Conservation (phyloP, 208 protist species). For the Crithidia acanthocephali region DNA sequence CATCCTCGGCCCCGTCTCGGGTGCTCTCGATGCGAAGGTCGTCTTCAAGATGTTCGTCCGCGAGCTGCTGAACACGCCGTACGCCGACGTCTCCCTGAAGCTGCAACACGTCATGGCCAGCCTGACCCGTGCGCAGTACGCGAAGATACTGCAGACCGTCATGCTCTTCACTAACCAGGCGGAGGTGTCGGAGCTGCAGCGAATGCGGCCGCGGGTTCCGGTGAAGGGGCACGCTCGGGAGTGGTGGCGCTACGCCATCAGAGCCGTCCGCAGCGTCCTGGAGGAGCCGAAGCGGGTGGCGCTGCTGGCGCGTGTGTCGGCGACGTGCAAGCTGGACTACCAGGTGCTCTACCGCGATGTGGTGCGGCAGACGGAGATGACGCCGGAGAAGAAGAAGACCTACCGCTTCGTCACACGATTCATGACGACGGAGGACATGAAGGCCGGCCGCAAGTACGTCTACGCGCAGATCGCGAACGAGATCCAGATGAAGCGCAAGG, state of each 20-base stretch:
- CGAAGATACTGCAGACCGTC: slow-evolving; percentile 55
- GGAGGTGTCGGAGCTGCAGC: slow-evolving; percentile 37
- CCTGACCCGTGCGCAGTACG: slow-evolving; percentile 83
- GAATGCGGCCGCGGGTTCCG: slow-evolving; percentile 50
- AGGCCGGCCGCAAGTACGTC: slow-evolving; percentile 64
- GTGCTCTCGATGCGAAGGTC: slow-evolving; percentile 59
- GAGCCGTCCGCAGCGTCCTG: slow-evolving; percentile 46
- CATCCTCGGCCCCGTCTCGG: slow-evolving; percentile 79
- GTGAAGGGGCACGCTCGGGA: slow-evolving; percentile 56
- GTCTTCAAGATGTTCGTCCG: slow-evolving; percentile 78
- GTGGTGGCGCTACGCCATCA: slow-evolving; percentile 83
- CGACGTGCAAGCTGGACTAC: slow-evolving; percentile 69
- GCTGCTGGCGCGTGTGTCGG: slow-evolving; percentile 64
- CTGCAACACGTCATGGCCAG: slow-evolving; percentile 69
- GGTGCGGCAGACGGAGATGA: slow-evolving; percentile 69
- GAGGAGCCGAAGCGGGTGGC: slow-evolving; percentile 44
- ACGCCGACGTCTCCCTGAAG: slow-evolving; percentile 51
- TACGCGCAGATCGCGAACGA: slow-evolving; percentile 81
- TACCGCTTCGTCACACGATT: slow-evolving; percentile 84
- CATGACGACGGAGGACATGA: slow-evolving; percentile 84
- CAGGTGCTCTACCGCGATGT: slow-evolving; percentile 77
- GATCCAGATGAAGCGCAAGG: slow-evolving; percentile 72
- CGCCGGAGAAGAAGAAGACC: slow-evolving; percentile 53
- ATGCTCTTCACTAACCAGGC: slow-evolving; percentile 66
- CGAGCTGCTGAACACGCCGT: slow-evolving; percentile 63